Evolutionary conservation across 805 yeast genomes (phyloP).

Genomic region (Cephaloascus fragrans): DNA sequence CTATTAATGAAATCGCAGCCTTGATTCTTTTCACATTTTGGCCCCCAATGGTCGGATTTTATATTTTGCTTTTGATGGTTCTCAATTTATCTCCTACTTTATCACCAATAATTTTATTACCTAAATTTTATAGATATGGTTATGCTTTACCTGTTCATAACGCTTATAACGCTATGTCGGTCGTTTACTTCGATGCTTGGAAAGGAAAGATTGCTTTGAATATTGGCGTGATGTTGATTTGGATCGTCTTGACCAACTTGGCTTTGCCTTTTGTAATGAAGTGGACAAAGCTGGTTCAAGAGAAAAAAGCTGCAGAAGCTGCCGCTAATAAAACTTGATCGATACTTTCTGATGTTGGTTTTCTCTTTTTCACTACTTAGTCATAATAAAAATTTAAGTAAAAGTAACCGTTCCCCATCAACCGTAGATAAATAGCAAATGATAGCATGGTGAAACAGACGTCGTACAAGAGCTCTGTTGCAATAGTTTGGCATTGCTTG

Average conservation of each 20-base stretch:
- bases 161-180: slow-evolving; percentile 19
- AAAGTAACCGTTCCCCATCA: too few species aligned
- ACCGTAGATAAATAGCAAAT: too few species aligned
- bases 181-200: slow-evolving; percentile 21
- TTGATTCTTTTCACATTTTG: neutral
- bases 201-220: slow-evolving; percentile 23
- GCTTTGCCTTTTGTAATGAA: slow-evolving; percentile 18
- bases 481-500: too few species aligned
- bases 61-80: slow-evolving; percentile 11
- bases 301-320: slow-evolving; percentile 4
- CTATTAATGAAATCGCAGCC: neutral
- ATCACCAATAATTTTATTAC: slow-evolving; percentile 17
- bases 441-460: too few species aligned
- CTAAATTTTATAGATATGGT: slow-evolving; percentile 17
- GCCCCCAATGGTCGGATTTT: slow-evolving; percentile 1
- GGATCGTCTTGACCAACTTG: slow-evolving; percentile 18
- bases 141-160: slow-evolving; percentile 18
- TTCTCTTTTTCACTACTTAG: too few species aligned
- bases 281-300: slow-evolving; percentile 7
- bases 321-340: slow-evolving; percentile 1
- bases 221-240: slow-evolving; percentile 19
- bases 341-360: too few species aligned
- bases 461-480: too few species aligned
- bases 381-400: too few species aligned
- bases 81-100: slow-evolving; percentile 20